A percentile compares a stretch with the other conserved stretches of the same genome.
phyloP scores from a whole-genome alignment of 192 early-diverging fungal genomes.

The Coemansia sp. region DNA sequence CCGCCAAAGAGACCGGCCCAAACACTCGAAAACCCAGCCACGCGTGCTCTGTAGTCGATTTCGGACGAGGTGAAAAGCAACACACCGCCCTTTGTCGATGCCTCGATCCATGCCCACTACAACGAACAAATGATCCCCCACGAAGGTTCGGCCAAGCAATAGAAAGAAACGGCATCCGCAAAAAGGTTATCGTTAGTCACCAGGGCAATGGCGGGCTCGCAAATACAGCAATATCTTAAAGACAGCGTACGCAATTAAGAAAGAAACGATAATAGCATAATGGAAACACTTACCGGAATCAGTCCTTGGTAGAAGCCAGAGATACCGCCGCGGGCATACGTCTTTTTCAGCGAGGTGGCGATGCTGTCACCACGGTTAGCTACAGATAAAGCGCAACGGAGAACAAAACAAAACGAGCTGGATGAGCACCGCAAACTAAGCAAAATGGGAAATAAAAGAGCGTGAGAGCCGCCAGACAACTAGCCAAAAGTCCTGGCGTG shows the following conservation, averaged over 20 bases:
- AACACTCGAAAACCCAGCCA: slow-evolving; percentile 36
- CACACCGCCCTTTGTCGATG: slow-evolving; percentile 77
- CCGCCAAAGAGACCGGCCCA: slow-evolving; percentile 89
- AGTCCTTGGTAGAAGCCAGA: slow-evolving; percentile 94
- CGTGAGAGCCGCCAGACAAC: not conserved
- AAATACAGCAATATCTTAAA: too few relatives aligned
- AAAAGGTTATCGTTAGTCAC: not conserved
- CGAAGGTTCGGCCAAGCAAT: not conserved
- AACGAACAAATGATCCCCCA: not conserved
- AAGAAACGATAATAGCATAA: not conserved
- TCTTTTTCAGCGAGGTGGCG: slow-evolving; percentile 67
- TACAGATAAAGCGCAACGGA: slow-evolving; percentile 14
- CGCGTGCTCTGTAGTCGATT: slow-evolving; percentile 63
- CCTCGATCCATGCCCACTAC: slow-evolving; percentile 77
- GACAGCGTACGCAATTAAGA: too few relatives aligned
- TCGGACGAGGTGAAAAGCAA: slow-evolving; percentile 73
- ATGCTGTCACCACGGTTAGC: slow-evolving; percentile 86
- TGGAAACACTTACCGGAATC: slow-evolving; percentile 61
- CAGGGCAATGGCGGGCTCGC: too few relatives aligned
- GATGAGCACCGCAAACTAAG: not conserved
- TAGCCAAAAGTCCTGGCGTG: too few relatives aligned
- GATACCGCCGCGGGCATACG: slow-evolving; percentile 82
- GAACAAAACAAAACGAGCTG: not conserved
- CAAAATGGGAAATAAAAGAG: not conserved
- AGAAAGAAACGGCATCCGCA: slow-evolving; percentile 14